phyloP scores from a whole-genome alignment of 1,284 basidiomycete species.

The Pyrrhoderma noxium region DNA sequence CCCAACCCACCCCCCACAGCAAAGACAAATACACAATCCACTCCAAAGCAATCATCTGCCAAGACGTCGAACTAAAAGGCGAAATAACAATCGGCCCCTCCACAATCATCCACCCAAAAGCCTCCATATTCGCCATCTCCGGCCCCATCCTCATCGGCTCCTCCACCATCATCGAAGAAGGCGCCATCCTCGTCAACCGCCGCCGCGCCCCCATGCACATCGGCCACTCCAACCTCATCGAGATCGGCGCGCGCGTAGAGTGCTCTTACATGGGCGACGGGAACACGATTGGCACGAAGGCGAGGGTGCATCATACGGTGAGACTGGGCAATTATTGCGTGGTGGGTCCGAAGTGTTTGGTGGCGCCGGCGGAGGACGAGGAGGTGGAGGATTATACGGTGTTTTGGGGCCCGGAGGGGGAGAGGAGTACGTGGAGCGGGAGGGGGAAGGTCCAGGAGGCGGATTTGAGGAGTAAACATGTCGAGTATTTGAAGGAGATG shows the following conservation, averaged over 20 bases:
- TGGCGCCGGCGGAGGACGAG: slow-evolving; percentile 71
- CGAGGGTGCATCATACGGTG: slow-evolving; percentile 74
- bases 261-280: slow-evolving; percentile 73
- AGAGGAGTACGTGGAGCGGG: slow-evolving; percentile 78
- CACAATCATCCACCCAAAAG: slow-evolving; percentile 90
- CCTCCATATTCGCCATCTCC: slow-evolving; percentile 80
- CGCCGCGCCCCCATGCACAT: slow-evolving; percentile 83
- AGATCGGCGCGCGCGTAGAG: slow-evolving; percentile 87
- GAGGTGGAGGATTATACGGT: slow-evolving; percentile 80
- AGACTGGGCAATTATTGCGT: slow-evolving; percentile 74
- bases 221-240: slow-evolving; percentile 88
- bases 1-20: slow-evolving; percentile 30
- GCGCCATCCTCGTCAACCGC: slow-evolving; percentile 80
- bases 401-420: slow-evolving; percentile 70
- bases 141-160: slow-evolving; percentile 85
- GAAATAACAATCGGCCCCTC: slow-evolving; percentile 86
- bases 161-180: slow-evolving; percentile 89
- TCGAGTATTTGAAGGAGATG: slow-evolving; percentile 86
- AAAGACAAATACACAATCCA: slow-evolving; percentile 75
- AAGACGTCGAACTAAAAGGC: slow-evolving; percentile 85
- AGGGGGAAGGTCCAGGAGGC: slow-evolving; percentile 78
- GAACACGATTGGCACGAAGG: slow-evolving; percentile 80
- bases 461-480: slow-evolving; percentile 80
- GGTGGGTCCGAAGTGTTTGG: slow-evolving; percentile 71
- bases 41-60: slow-evolving; percentile 77